Evolutionary conservation across 805 yeast genomes (phyloP), one percentile per base, ranked within the genome.

Genomic region (Starmera pachycereana): DNA sequence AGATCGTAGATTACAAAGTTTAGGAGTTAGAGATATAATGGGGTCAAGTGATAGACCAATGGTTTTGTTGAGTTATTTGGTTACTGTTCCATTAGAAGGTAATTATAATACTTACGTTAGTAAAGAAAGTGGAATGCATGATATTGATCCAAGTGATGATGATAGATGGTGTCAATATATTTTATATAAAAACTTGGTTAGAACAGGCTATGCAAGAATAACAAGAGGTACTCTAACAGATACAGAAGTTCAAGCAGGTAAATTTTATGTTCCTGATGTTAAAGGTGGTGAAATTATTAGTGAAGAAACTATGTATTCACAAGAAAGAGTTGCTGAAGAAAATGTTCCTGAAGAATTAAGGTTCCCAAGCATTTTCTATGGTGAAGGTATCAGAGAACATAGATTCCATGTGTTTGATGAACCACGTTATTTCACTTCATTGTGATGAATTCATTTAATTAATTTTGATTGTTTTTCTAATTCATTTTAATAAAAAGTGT

Each of bases 121-220:
- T 52, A 83, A 81, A 37, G 61, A 67, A 48, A 78, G 90, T 2
- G 84, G 95, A 29, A 86, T 92, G 90, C 76, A 80, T 52, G 98
- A 92, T 59, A 88, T 92, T 46, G 98, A 92, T 59, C 81, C 89
- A 35, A 68, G 81, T 8, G 97, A 90, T 58, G 85, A 89, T 79
- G 98, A 92, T 56, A 77, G 98, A 65, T 92, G 98, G 98, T 92
- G 98, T 64, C 95, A 92, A 65, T 92, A 92, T 63, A 87, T 92
- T 46, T 65, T 92, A 48, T 92, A 82, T 74, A 83, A 89, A 59
- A 80, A 82, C 44, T 65, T 92, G 61, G 81, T 77, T 58, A 81
- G 96, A 61, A 77, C 82, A 1, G 97, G 95, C 4, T 92, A 92
- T 58, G 97, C 97, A 0, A 77, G 98, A 58, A 81, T 92, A 33